These are phyloP conservation scores for Lasiosphaeris hirsuta DNA, from an alignment of 495 filamentous ascomycete species.

Conservation along the genomic window DNA sequence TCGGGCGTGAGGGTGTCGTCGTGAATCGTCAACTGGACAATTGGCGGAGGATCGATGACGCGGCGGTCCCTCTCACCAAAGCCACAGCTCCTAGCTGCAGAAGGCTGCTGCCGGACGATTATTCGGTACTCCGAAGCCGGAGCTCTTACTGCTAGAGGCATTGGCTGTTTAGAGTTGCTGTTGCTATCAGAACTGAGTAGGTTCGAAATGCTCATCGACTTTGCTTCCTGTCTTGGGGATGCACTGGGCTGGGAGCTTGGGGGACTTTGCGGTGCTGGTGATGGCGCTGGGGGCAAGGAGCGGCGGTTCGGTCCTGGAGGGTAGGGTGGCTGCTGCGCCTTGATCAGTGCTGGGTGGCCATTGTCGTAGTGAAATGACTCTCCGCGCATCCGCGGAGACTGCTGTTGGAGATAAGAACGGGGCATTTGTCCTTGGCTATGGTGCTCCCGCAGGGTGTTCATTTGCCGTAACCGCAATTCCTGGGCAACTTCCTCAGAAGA, in stretches of 20 bases:
- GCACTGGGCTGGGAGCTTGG: constrained; percentile 24
- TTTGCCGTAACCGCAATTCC: constrained; percentile 26
- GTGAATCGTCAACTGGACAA: constrained; percentile 78
- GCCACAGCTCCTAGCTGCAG: constrained; percentile 86
- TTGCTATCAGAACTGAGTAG: constrained; percentile 36
- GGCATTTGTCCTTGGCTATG: constrained; percentile 19
- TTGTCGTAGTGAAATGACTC: constrained; percentile 20
- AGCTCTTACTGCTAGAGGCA: not conserved
- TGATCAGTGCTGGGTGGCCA: constrained; percentile 7
- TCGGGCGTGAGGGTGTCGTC: constrained; percentile 54
- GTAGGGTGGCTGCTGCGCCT: constrained; percentile 11
- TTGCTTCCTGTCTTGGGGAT: constrained; percentile 32
- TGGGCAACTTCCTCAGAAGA: constrained; percentile 35
- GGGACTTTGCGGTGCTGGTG: constrained; percentile 23
- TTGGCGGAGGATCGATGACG: constrained; percentile 92
- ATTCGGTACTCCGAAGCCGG: constrained; percentile 43
- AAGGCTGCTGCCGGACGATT: constrained; percentile 82
- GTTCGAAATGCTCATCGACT: constrained; percentile 47
- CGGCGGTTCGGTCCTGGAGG: constrained; percentile 14
- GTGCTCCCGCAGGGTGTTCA: constrained; percentile 22
- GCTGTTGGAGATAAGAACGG: constrained; percentile 21
- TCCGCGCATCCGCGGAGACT: constrained; percentile 21
- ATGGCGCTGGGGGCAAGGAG: not conserved
- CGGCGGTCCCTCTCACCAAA: constrained; percentile 91
- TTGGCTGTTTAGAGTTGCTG: constrained; percentile 27